Evolutionary conservation across 805 yeast species (phyloP).

Genomic region (Zygosaccharomyces gambellarensis): DNA sequence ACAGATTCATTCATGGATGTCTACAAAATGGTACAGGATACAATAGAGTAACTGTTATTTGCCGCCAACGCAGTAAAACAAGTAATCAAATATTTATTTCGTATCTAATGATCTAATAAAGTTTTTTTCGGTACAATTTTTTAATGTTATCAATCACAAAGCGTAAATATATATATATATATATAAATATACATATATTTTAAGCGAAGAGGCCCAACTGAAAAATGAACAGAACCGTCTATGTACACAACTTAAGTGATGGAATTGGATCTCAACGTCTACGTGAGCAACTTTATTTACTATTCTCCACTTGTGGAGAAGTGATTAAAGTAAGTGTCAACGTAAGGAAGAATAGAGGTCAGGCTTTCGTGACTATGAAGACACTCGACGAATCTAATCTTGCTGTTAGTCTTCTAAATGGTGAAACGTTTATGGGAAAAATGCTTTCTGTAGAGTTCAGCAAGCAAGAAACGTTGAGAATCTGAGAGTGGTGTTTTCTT

Average conservation of each 20-base stretch:
- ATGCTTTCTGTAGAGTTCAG: slow-evolving; percentile 44
- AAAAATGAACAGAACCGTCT: slow-evolving; percentile 40
- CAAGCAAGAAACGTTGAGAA: slow-evolving; percentile 17
- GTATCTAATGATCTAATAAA: slow-evolving; percentile 1
- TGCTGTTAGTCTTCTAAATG: slow-evolving; percentile 47
- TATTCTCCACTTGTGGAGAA: slow-evolving; percentile 63
- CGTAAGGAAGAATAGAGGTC: slow-evolving; percentile 51
- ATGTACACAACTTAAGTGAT: slow-evolving; percentile 56
- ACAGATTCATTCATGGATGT: slow-evolving; percentile 60
- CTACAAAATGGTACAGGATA: slow-evolving; percentile 10
- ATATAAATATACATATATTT: too few species aligned
- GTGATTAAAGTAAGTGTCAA: slow-evolving; percentile 48
- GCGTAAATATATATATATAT: too few species aligned
- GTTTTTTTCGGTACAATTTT: not conserved
- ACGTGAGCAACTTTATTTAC: slow-evolving; percentile 50
- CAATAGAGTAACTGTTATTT: not conserved
- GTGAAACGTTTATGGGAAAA: slow-evolving; percentile 50
- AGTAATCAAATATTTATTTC: not conserved
- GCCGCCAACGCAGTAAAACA: not conserved
- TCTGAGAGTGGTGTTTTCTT: slow-evolving; percentile 1
- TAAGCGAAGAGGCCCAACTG: not conserved
- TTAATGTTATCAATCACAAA: too few species aligned
- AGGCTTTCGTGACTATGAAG: slow-evolving; percentile 57
- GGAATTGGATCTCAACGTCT: slow-evolving; percentile 43
- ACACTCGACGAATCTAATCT: slow-evolving; percentile 45